Conservation (phyloP, 805 yeast genomes). For the Yamadazyma kitorensis region DNA sequence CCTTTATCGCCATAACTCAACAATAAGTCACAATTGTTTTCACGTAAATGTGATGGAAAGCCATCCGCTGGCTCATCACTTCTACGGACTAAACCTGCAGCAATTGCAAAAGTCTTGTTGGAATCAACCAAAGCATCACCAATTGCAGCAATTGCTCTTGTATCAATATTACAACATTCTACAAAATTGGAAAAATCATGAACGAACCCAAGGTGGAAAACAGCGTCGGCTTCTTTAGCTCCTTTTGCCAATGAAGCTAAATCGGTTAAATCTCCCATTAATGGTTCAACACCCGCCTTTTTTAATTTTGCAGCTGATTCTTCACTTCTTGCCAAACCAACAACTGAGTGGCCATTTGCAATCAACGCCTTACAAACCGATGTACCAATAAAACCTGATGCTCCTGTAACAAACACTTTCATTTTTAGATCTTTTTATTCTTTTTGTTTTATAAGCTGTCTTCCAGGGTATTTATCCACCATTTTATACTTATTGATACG, state of each 20-base stretch:
- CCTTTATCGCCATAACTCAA: constrained; percentile 14
- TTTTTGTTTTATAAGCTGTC: no score
- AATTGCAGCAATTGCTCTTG: constrained; percentile 24
- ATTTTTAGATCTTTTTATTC: no score
- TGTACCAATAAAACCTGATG: constrained; percentile 31
- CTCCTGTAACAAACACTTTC: constrained; percentile 36
- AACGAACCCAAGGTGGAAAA: constrained; percentile 34
- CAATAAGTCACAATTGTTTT: neutral
- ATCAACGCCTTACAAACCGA: constrained; percentile 18
- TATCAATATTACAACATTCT: constrained; percentile 18
- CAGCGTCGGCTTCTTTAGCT: constrained; percentile 30
- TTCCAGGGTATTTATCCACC: no score
- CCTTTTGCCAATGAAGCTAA: constrained; percentile 23
- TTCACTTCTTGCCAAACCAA: constrained; percentile 30
- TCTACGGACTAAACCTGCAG: constrained; percentile 2
- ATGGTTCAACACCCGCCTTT: constrained; percentile 19
- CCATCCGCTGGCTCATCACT: neutral
- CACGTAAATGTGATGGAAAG: constrained; percentile 1
- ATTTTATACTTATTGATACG: no score
- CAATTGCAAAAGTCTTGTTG: constrained; percentile 20
- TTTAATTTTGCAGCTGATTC: constrained; percentile 18
- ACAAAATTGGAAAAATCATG: constrained; percentile 23
- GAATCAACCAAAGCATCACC: constrained; percentile 25
- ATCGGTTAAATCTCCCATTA: constrained; percentile 27
- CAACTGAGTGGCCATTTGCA: constrained; percentile 21